A percentile compares a stretch with the other conserved stretches of the same genome.
phyloP scores from a whole-genome alignment of 2,329 filamentous ascomycete species.

The Purpureocillium takamizusanense region DNA sequence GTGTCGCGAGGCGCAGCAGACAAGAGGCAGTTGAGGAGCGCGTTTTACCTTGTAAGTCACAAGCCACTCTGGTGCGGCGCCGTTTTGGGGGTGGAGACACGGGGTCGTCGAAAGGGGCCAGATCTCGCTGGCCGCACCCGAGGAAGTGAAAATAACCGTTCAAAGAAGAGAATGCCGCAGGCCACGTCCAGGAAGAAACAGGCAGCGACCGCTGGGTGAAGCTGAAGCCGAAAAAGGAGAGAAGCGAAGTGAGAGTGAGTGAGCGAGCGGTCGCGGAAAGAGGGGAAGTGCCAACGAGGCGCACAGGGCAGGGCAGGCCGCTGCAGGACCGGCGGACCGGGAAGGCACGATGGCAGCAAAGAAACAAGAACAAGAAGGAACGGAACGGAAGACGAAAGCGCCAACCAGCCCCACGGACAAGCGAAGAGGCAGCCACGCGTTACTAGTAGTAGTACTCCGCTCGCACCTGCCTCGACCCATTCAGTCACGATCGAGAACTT shows the following conservation, averaged over 20 bases:
- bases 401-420: not conserved
- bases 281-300: no score
- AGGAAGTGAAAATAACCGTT: not conserved
- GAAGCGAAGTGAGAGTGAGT: not conserved
- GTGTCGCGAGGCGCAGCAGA: not conserved
- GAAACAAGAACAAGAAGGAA: not conserved
- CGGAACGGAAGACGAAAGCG: not conserved
- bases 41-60: constrained; percentile 3
- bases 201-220: not conserved
- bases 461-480: no score
- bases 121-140: not conserved
- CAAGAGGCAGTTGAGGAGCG: not conserved
- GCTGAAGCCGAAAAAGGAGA: not conserved
- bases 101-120: not conserved
- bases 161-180: not conserved
- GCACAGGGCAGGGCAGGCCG: no score
- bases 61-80: no score
- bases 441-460: no score
- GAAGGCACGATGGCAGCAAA: not conserved
- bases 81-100: not conserved
- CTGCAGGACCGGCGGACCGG: no score
- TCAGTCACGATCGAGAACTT: no score
- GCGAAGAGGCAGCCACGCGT: not conserved
- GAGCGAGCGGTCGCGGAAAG: no score
- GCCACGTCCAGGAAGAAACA: not conserved